Evolutionary conservation across 306 rosid species (phyloP).

Genomic region (Trifolium fragiferum): DNA sequence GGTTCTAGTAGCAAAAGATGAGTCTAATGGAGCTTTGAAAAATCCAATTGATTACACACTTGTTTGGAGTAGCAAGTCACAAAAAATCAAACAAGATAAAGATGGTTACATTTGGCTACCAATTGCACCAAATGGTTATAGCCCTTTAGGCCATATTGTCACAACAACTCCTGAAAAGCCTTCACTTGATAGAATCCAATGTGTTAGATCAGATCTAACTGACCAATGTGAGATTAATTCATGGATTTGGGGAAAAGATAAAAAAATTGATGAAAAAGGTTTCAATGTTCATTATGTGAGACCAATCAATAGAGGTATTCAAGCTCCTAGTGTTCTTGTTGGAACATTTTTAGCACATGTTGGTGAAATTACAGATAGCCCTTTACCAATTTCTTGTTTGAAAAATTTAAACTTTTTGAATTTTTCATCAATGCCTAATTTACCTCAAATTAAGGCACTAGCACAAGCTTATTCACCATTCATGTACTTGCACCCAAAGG

Average conservation of each 20-base stretch:
- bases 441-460: conserved; percentile 39
- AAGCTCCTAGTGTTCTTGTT: conserved; percentile 43
- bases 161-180: conserved; percentile 43
- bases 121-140: conserved; percentile 45
- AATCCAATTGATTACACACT: conserved; percentile 45
- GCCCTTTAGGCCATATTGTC: conserved; percentile 44
- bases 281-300: conserved; percentile 40
- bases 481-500: conserved; percentile 44
- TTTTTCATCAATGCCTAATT: conserved; percentile 41
- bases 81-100: conserved; percentile 38
- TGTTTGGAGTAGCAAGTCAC: conserved; percentile 42
- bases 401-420: conserved; percentile 24
- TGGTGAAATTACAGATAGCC: conserved; percentile 24
- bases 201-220: conserved; percentile 46
- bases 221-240: conserved; percentile 37
- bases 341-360: conserved; percentile 44
- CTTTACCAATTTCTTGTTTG: conserved; percentile 46
- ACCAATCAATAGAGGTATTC: conserved; percentile 44
- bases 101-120: conserved; percentile 48
- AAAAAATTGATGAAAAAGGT: conserved; percentile 41
- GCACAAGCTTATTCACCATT: conserved; percentile 40
- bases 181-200: conserved; percentile 42
- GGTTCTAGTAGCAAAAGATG: conserved; percentile 46
- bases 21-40: conserved; percentile 30
- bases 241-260: conserved; percentile 48